Conservation (phyloP, 2,329 filamentous ascomycete species). For the Ophiostoma ulmi region DNA sequence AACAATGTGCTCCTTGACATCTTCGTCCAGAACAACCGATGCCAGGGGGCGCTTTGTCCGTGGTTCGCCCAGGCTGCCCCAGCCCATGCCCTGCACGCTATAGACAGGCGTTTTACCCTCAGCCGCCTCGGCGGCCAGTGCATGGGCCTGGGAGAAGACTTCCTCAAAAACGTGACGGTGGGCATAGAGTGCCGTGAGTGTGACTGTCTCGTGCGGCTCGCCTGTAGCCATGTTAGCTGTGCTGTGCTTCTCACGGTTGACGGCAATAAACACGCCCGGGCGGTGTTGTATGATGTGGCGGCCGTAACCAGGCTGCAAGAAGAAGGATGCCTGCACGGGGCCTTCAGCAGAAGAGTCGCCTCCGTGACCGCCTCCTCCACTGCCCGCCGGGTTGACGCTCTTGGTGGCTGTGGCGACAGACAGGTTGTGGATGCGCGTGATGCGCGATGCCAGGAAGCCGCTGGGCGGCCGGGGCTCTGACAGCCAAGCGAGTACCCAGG, state of each 20-base stretch:
- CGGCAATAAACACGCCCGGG: constrained; percentile 72
- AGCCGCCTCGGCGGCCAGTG: constrained; percentile 69
- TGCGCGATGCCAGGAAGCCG: constrained; percentile 54
- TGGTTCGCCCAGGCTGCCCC: constrained; percentile 77
- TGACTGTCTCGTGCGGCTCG: constrained; percentile 89
- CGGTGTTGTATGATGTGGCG: constrained; percentile 82
- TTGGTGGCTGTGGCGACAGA: constrained; percentile 50
- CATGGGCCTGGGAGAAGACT: constrained; percentile 81
- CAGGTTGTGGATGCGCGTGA: constrained; percentile 57
- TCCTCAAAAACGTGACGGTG: constrained; percentile 86
- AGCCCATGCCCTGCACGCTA: constrained; percentile 76
- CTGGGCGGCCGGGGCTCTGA: constrained; percentile 67
- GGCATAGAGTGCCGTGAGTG: constrained; percentile 83
- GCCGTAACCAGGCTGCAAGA: constrained; percentile 85
- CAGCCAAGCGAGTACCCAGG: constrained; percentile 93
- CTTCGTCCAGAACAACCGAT: constrained; percentile 80
- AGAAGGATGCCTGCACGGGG: constrained; percentile 71
- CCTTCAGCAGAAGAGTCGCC: constrained; percentile 57
- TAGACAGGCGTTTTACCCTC: constrained; percentile 94
- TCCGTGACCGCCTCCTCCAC: constrained; percentile 39
- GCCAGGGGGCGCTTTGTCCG: constrained; percentile 80
- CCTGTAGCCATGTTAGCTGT: constrained; percentile 78
- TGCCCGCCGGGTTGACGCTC: constrained; percentile 47
- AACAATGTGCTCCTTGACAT: constrained; percentile 75
- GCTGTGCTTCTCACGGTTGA: constrained; percentile 78